Evolutionary conservation across 352 stramenopile genomes (phyloP).

Genomic region (Globisporangium apiculatum): DNA sequence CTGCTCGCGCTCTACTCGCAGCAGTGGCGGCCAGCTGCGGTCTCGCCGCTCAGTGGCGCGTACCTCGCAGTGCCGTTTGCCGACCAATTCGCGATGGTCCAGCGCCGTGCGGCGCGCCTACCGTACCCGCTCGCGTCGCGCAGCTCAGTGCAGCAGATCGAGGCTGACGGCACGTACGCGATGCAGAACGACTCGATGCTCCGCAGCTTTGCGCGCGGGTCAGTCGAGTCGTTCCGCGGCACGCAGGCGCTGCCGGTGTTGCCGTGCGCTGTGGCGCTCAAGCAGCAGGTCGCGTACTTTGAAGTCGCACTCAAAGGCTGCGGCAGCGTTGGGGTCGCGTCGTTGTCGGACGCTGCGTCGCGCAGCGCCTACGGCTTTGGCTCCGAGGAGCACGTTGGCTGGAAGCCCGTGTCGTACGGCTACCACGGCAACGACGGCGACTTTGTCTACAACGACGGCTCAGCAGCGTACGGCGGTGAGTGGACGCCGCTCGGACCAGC

Average conservation of each 20-base stretch:
- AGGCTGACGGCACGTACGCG: constrained; percentile 28
- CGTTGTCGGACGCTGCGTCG: constrained; percentile 42
- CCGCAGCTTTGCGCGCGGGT: constrained; percentile 55
- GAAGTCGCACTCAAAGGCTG: constrained; percentile 68
- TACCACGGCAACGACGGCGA: constrained; percentile 85
- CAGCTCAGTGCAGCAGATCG: constrained; percentile 25
- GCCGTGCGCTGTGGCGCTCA: constrained; percentile 47
- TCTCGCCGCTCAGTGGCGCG: constrained; percentile 18
- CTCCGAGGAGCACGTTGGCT: constrained; percentile 76
- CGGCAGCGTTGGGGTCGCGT: constrained; percentile 72
- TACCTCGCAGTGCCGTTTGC: constrained; percentile 37
- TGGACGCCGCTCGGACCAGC: constrained; percentile 64
- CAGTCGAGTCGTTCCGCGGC: constrained; percentile 69
- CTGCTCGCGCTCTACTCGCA: constrained; percentile 52
- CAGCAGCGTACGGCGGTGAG: constrained; percentile 56
- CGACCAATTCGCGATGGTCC: constrained; percentile 40
- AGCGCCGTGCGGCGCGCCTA: constrained; percentile 16
- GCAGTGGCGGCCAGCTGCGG: constrained; percentile 30
- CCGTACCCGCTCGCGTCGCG: constrained; percentile 55
- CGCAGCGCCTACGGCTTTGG: constrained; percentile 72
- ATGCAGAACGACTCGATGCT: constrained; percentile 84
- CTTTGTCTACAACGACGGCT: constrained; percentile 78
- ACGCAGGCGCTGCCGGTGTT: constrained; percentile 38
- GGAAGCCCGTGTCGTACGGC: constrained; percentile 72
- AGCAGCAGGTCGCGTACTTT: constrained; percentile 61